These are phyloP conservation scores for Aspergillus sojae DNA, from an alignment of 2,329 filamentous ascomycete genomes.

Conservation along the genomic window DNA sequence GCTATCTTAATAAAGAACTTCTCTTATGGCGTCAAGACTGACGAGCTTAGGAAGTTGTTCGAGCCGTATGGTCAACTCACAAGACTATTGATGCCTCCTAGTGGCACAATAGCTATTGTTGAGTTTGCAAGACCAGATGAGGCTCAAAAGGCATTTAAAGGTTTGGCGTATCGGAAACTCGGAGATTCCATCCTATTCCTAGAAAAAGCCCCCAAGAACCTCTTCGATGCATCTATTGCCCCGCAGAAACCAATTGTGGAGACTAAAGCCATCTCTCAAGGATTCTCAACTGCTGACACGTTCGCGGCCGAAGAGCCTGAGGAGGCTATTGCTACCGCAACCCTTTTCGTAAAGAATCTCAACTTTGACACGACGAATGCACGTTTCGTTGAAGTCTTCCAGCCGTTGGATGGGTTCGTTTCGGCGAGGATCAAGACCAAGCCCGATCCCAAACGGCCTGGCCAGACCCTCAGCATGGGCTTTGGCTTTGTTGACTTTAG, in stretches of 20 bases:
- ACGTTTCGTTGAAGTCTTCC: slow-evolving; percentile 75
- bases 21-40: slow-evolving; percentile 75
- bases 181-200: slow-evolving; percentile 90
- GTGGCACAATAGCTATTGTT: slow-evolving; percentile 89
- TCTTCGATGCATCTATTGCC: slow-evolving; percentile 60
- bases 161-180: slow-evolving; percentile 84
- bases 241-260: slow-evolving; percentile 33
- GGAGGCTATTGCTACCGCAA: slow-evolving; percentile 64
- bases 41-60: slow-evolving; percentile 79
- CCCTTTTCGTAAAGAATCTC: slow-evolving; percentile 89
- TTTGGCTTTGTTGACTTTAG: slow-evolving; percentile 94
- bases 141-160: slow-evolving; percentile 79
- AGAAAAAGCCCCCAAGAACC: slow-evolving; percentile 84
- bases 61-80: slow-evolving; percentile 82
- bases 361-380: slow-evolving; percentile 86
- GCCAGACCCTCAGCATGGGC: slow-evolving; percentile 90
- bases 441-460: slow-evolving; percentile 85
- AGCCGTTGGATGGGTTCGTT: slow-evolving; percentile 81
- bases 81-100: slow-evolving; percentile 86
- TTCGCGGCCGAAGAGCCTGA: slow-evolving; percentile 45
- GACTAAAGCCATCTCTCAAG: slow-evolving; percentile 39
- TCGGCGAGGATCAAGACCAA: slow-evolving; percentile 92
- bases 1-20: slow-evolving; percentile 95
- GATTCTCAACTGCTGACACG: slow-evolving; percentile 46
- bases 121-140: slow-evolving; percentile 80